Base-by-base conservation (phyloP, 2,329 filamentous ascomycete species). In the Daldinia sp. region DNA sequence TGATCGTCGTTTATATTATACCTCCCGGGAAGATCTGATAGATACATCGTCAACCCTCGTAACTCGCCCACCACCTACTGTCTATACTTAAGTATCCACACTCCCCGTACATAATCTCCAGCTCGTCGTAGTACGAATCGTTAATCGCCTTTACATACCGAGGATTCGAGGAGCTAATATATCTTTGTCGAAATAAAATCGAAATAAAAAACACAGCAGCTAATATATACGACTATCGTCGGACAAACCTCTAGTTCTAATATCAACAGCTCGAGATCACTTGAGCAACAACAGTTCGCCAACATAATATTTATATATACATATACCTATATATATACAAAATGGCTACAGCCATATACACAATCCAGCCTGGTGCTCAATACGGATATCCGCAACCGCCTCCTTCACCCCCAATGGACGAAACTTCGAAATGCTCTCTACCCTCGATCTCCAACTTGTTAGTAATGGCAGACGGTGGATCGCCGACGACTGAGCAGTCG, bases 401-500 rank as follows among this genome's bases (percentile, higher is more conserved):
- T 56, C 90, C 90, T 29, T 93, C 90, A 69, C 90, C 90, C 64
- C 90, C 90, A 41, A 88, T 91, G 75, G 90, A 93, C 72, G 90
- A 93, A 73, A 79, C 79, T 45, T 81, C 87, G 69, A 94, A 90
- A 79, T 95, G 91, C 74, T 96, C 93, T 51, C 82, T 98, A 60
- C 94, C 94, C 17, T 97, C 94, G 35, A 97, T 98, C 77, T 97
- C 93, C 34, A 94, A 93, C 77, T 85, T 98, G 59, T 83, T 98
- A 52, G 90, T 91, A 65, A 86, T 94, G 72, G 92, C 93, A 54
- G 92, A 95, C 77, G 88, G 87, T 71, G 89, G 83, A 71, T 86
- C 84, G 34, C 81, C 82, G 52, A 83, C 83, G 15, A 82, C 81
- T 76, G 81, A 88, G 79, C 78, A 82, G n/a, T 82, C 81, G 29